These are phyloP conservation scores for Rhizopogon sp. DNA, from an alignment of 768 basidiomycete species.

Conservation along the genomic window DNA sequence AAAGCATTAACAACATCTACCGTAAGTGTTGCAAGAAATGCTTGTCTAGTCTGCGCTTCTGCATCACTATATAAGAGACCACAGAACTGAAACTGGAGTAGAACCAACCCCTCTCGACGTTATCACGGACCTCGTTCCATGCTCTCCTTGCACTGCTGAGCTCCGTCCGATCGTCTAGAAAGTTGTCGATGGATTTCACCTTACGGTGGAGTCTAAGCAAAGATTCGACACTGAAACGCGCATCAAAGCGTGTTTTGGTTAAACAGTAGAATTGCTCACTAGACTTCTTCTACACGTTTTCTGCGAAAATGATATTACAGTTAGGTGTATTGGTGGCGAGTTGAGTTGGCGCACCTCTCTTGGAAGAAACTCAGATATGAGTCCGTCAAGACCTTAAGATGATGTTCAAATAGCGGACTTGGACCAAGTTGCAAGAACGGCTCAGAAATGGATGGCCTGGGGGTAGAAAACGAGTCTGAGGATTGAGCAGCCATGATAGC, in stretches of 20 bases:
- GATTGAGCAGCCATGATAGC: slow-evolving; percentile 11
- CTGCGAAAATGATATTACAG: slow-evolving; percentile 31
- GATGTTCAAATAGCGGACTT: slow-evolving; percentile 64
- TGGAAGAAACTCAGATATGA: slow-evolving; percentile 82
- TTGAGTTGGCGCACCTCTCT: slow-evolving; percentile 55
- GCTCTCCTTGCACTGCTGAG: slow-evolving; percentile 60
- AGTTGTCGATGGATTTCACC: slow-evolving; percentile 63
- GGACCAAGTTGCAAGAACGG: slow-evolving; percentile 40
- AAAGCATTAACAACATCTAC: slow-evolving; percentile 73
- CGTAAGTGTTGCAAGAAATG: slow-evolving; percentile 67
- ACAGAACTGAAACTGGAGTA: background rate
- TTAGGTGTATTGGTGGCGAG: slow-evolving; percentile 16
- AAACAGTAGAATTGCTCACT: slow-evolving; percentile 42
- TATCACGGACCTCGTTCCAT: slow-evolving; percentile 85
- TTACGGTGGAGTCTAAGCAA: slow-evolving; percentile 70
- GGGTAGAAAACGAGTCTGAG: slow-evolving; percentile 15
- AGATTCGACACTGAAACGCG: slow-evolving; percentile 57
- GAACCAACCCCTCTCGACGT: slow-evolving; percentile 68
- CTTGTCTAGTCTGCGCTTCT: slow-evolving; percentile 82
- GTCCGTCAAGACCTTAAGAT: slow-evolving; percentile 61
- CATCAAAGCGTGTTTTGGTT: slow-evolving; percentile 1
- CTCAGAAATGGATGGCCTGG: slow-evolving; percentile 25
- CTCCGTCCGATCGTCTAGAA: slow-evolving; percentile 68
- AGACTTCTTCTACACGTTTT: slow-evolving; percentile 78
- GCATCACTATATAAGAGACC: slow-evolving; percentile 9